A percentile compares a stretch with the other conserved stretches of the same genome.
These are phyloP conservation scores for Cyclotella choctawhatcheeana DNA, from an alignment of 108 stramenopile species.

Conservation along the genomic window DNA sequence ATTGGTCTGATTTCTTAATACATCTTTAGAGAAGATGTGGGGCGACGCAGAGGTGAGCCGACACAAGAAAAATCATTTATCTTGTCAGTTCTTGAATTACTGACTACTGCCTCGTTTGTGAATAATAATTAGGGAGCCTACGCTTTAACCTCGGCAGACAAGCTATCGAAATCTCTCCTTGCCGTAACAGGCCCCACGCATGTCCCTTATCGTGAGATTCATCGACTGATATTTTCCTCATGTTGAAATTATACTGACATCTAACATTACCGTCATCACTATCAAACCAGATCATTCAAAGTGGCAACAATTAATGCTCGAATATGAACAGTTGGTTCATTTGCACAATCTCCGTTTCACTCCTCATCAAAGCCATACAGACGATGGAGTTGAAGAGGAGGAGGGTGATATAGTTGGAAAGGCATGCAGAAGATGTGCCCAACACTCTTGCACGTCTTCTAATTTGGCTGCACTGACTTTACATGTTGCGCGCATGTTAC, in stretches of 20 bases:
- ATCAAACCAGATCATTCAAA: too few species aligned
- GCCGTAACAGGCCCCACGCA: conserved; percentile 75
- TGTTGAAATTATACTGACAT: too few species aligned
- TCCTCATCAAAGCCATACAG: neutral
- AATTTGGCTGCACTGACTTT: conserved; percentile 78
- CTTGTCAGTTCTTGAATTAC: too few species aligned
- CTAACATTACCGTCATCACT: too few species aligned
- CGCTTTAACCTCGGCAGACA: conserved; percentile 25
- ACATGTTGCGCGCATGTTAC: conserved; percentile 75
- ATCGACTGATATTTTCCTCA: too few species aligned
- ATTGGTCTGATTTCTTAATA: too few species aligned
- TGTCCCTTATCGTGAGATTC: conserved; percentile 74
- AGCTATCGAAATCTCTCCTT: conserved; percentile 47
- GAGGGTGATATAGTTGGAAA: conserved; percentile 46
- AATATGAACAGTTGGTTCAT: conserved; percentile 83
- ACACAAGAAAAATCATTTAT: neutral
- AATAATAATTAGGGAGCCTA: conserved; percentile 54
- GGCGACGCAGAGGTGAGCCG: conserved; percentile 59
- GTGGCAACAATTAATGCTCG: conserved; percentile 77
- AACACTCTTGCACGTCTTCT: conserved; percentile 59
- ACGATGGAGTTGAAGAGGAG: neutral
- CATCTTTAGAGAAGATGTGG: too few species aligned
- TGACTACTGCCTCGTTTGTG: too few species aligned
- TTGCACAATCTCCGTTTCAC: conserved; percentile 48
- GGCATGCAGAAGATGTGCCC: conserved; percentile 62